Evolutionary conservation across 2,329 filamentous ascomycete species (phyloP).

Genomic region (Fusarium euwallaceae): DNA sequence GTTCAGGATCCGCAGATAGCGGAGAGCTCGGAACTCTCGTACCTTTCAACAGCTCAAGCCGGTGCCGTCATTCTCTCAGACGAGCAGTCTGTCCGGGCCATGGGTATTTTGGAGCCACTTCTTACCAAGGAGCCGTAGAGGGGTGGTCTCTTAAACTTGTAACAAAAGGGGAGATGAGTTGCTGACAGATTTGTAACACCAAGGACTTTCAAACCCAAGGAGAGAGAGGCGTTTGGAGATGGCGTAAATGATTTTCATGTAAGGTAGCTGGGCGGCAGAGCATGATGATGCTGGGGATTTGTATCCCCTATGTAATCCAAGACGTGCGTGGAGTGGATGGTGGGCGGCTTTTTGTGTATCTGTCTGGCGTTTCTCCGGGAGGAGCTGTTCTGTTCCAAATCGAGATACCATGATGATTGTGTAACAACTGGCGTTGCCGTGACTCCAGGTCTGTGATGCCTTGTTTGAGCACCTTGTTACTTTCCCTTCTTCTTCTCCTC

Average conservation of each 20-base stretch:
- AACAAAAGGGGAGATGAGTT: not conserved
- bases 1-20: conserved; percentile 76
- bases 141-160: not conserved
- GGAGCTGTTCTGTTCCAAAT: conserved; percentile 30
- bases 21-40: conserved; percentile 82
- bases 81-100: conserved; percentile 78
- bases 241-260: conserved; percentile 31
- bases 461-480: conserved; percentile 11
- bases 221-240: conserved; percentile 27
- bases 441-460: conserved; percentile 27
- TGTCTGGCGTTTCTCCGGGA: conserved; percentile 38
- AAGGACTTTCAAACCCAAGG: conserved; percentile 17
- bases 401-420: conserved; percentile 42
- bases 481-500: conserved; percentile 61
- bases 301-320: conserved; percentile 13
- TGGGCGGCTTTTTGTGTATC: conserved; percentile 24
- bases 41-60: conserved; percentile 88
- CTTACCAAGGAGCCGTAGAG: not conserved
- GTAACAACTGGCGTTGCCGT: not conserved
- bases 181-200: conserved; percentile 27
- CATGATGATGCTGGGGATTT: conserved; percentile 2
- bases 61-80: conserved; percentile 89
- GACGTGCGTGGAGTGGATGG: conserved; percentile 8
- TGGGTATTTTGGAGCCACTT: conserved; percentile 73
- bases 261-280: conserved; percentile 7